Conservation (phyloP, 495 filamentous ascomycete genomes). For the Tuber borchii region DNA sequence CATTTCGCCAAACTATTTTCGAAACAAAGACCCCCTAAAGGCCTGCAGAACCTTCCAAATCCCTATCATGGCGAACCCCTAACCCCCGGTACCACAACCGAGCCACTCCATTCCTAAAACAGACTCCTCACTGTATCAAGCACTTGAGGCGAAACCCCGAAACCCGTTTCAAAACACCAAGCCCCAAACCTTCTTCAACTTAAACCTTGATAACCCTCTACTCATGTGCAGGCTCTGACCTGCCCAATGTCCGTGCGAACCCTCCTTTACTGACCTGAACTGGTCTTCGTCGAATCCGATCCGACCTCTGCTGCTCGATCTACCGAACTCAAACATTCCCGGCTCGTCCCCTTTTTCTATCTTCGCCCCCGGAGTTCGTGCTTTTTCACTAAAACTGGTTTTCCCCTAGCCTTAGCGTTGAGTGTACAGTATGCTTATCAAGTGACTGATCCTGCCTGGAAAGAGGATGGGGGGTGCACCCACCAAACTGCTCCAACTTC, state of each 20-base stretch:
- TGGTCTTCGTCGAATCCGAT: slow-evolving; percentile 45
- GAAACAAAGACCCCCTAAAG: neutral
- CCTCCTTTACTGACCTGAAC: slow-evolving; percentile 24
- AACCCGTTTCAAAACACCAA: neutral
- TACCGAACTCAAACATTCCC: slow-evolving; percentile 45
- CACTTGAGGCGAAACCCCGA: neutral
- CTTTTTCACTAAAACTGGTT: slow-evolving; percentile 38
- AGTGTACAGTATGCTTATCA: neutral
- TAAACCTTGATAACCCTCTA: slow-evolving; percentile 11
- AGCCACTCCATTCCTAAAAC: neutral
- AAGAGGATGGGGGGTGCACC: neutral
- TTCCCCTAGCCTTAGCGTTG: neutral
- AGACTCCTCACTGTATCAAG: neutral
- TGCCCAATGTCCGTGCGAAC: slow-evolving; percentile 38
- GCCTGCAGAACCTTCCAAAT: neutral
- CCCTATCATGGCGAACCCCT: neutral
- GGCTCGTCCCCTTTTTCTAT: slow-evolving; percentile 44
- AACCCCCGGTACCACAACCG: neutral
- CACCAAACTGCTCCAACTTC: slow-evolving; percentile 43
- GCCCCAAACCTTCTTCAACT: slow-evolving; percentile 4
- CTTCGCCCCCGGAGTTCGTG: slow-evolving; percentile 30
- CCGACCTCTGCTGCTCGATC: slow-evolving; percentile 42
- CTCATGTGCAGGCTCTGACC: slow-evolving; percentile 38
- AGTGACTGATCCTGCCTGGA: neutral
- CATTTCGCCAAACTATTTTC: neutral